Evolutionary conservation across 1,284 basidiomycete genomes (phyloP).

Genomic region (Ustilago esculenta): DNA sequence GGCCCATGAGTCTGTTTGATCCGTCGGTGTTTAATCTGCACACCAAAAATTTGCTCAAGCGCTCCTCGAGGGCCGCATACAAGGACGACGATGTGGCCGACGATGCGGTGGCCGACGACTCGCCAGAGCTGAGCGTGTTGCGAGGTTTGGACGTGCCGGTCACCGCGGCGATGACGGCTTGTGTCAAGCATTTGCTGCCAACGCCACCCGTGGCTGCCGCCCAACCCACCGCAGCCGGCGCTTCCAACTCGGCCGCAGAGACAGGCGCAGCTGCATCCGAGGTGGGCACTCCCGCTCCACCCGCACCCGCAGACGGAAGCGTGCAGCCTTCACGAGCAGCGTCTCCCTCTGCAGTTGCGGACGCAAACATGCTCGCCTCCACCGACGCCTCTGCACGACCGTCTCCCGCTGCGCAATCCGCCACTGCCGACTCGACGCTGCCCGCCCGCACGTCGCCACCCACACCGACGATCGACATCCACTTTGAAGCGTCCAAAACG

Average conservation of each 20-base stretch:
- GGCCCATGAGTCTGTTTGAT: conserved; percentile 91
- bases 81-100: conserved; percentile 46
- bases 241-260: conserved; percentile 17
- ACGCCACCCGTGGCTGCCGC: conserved; percentile 19
- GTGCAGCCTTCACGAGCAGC: conserved; percentile 25
- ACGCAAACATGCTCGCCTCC: conserved; percentile 19
- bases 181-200: conserved; percentile 51
- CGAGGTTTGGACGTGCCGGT: conserved; percentile 41
- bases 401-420: conserved; percentile 8
- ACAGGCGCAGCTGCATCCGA: conserved; percentile 22
- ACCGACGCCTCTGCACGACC: conserved; percentile 37
- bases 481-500: conserved; percentile 85
- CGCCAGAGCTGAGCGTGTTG: conserved; percentile 30
- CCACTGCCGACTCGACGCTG: neutral
- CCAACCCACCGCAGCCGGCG: conserved; percentile 10
- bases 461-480: conserved; percentile 74
- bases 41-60: conserved; percentile 71
- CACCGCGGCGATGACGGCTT: conserved; percentile 58
- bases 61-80: conserved; percentile 15
- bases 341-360: conserved; percentile 15
- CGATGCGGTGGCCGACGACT: conserved; percentile 47
- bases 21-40: conserved; percentile 90
- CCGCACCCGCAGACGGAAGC: conserved; percentile 6
- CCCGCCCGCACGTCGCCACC: neutral
- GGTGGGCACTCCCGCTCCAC: conserved; percentile 35